Percentiles rank a stretch among this genome's conserved stretches.
Evolutionary conservation across 345 rosid genomes (phyloP).

Genomic region (Aurinia saxatilis): DNA sequence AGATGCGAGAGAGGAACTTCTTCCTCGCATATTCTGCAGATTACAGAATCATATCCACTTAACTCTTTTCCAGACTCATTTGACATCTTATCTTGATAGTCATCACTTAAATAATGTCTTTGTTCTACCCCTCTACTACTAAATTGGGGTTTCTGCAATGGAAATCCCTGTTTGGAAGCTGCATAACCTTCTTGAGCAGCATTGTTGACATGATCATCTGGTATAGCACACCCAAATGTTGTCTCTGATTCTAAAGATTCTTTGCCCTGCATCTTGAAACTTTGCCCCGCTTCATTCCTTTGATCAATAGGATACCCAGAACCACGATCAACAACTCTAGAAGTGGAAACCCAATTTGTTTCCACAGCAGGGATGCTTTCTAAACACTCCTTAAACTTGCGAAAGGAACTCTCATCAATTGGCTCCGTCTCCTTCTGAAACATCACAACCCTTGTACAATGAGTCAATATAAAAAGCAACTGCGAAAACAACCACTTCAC

Average conservation of each 20-base stretch:
- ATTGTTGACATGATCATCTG: conserved; percentile 27
- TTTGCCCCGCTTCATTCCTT: conserved; percentile 26
- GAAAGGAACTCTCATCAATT: conserved; percentile 56
- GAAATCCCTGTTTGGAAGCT: conserved; percentile 27
- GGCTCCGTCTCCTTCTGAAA: conserved; percentile 68
- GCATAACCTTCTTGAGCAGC: conserved; percentile 27
- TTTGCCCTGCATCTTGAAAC: conserved; percentile 18
- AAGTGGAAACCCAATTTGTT: conserved; percentile 41
- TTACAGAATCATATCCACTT: conserved; percentile 42
- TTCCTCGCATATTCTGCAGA: conserved; percentile 81
- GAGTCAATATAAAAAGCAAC: conserved; percentile 71
- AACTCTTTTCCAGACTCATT: conserved; percentile 20
- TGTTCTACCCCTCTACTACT: conserved; percentile 27
- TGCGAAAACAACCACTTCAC: conserved; percentile 67
- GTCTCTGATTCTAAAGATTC: conserved; percentile 30
- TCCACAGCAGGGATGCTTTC: conserved; percentile 75
- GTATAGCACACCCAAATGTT: conserved; percentile 14
- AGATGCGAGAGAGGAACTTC: conserved; percentile 58
- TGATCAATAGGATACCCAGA: conserved; percentile 26
- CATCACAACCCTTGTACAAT: conserved; percentile 69
- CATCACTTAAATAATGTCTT: conserved; percentile 27
- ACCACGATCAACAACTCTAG: conserved; percentile 37
- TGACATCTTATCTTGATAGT: conserved; percentile 18
- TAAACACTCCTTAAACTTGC: conserved; percentile 61
- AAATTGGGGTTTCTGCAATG: conserved; percentile 23